These are phyloP conservation scores for Ascocoryne sarcoides DNA, from an alignment of 2,329 filamentous ascomycete species.

Conservation along the genomic window DNA sequence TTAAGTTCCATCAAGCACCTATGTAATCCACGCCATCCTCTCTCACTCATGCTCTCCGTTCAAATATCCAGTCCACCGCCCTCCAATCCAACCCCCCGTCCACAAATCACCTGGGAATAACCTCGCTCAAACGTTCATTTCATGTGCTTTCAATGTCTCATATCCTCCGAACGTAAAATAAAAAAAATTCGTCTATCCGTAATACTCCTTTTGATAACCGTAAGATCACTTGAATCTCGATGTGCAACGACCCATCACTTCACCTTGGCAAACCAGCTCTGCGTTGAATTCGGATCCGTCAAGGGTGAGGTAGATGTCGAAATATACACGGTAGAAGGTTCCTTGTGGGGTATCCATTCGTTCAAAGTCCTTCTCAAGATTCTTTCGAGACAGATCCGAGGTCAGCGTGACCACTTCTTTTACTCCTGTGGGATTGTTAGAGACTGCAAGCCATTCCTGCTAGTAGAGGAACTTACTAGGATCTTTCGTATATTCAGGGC, in stretches of 20 bases:
- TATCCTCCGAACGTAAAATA: constrained; percentile 7
- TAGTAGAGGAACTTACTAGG: constrained; percentile 63
- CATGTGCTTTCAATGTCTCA: not conserved
- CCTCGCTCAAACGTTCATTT: constrained; percentile 5
- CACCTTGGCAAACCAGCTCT: constrained; percentile 96
- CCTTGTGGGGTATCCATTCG: constrained; percentile 98
- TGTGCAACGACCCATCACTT: constrained; percentile 96
- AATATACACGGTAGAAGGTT: constrained; percentile 81
- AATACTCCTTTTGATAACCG: constrained; percentile 10
- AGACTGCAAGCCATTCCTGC: constrained; percentile 1
- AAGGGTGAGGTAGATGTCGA: constrained; percentile 80
- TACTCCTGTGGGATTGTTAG: constrained; percentile 58
- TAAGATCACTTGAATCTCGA: constrained; percentile 62
- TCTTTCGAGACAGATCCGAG: constrained; percentile 93
- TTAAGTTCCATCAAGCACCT: constrained; percentile 1
- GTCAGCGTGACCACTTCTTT: constrained; percentile 98
- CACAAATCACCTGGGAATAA: constrained; percentile 1
- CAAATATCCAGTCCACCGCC: no score
- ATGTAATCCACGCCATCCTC: no score
- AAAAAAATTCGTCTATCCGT: constrained; percentile 22
- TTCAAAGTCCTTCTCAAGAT: constrained; percentile 98
- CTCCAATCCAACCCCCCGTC: not conserved
- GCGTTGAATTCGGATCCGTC: constrained; percentile 98
- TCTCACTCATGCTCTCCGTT: no score
- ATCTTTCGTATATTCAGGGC: constrained; percentile 98